Conservation (phyloP, 148 eudicot species). For the Diospyros lotus region DNA sequence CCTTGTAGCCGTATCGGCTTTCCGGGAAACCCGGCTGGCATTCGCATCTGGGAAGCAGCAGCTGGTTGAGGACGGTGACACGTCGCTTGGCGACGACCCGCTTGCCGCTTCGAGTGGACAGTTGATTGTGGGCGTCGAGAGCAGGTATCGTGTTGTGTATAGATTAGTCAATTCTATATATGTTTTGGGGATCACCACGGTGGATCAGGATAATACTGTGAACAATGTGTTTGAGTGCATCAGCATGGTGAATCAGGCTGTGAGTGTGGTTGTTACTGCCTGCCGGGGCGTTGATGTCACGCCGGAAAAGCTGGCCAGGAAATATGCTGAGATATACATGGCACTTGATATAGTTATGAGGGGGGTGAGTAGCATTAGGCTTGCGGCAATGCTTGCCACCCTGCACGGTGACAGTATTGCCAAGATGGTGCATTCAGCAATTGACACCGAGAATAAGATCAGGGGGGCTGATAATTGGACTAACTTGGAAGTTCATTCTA, state of each 20-base stretch:
- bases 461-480: slow-evolving; percentile 91
- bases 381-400: slow-evolving; percentile 79
- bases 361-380: slow-evolving; percentile 82
- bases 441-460: slow-evolving; percentile 74
- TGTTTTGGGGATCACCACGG: slow-evolving; percentile 78
- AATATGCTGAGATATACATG: slow-evolving; percentile 89
- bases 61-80: slow-evolving; percentile 45
- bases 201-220: slow-evolving; percentile 42
- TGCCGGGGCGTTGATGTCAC: slow-evolving; percentile 83
- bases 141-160: slow-evolving; percentile 77
- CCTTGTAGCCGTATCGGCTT: slow-evolving; percentile 77
- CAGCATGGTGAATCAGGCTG: slow-evolving; percentile 82
- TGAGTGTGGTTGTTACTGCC: slow-evolving; percentile 68
- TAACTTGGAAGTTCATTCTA: slow-evolving; percentile 39
- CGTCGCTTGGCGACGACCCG: slow-evolving; percentile 84
- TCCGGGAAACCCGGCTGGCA: slow-evolving; percentile 69
- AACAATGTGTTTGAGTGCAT: slow-evolving; percentile 84
- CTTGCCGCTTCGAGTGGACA: slow-evolving; percentile 87
- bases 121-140: slow-evolving; percentile 78
- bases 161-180: slow-evolving; percentile 81
- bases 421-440: slow-evolving; percentile 88
- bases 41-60: slow-evolving; percentile 47
- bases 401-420: slow-evolving; percentile 88
- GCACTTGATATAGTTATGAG: slow-evolving; percentile 88
- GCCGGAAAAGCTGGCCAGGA: slow-evolving; percentile 73